Conservation (phyloP, 495 filamentous ascomycete genomes). For the Penicillium odoratum region DNA sequence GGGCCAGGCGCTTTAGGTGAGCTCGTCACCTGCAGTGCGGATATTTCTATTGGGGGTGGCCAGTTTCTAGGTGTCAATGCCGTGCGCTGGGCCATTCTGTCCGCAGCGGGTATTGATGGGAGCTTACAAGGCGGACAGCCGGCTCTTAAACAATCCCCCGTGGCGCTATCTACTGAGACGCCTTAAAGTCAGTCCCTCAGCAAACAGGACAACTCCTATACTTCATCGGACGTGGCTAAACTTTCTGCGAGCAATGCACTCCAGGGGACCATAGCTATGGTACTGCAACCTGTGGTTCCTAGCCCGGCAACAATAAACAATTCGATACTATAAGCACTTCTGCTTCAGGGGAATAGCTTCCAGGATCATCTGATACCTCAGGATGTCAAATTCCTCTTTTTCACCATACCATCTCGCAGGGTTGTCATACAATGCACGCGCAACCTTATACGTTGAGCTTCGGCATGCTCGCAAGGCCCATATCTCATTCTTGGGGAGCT, state of each 20-base stretch:
- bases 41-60: constrained; percentile 29
- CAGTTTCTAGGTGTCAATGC: constrained; percentile 45
- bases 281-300: background rate
- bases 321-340: background rate
- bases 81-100: constrained; percentile 52
- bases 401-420: background rate
- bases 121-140: constrained; percentile 26
- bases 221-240: no score
- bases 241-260: background rate
- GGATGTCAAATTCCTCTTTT: background rate
- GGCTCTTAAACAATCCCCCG: background rate
- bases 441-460: background rate
- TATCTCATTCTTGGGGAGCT: background rate
- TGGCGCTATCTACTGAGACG: background rate
- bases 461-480: background rate
- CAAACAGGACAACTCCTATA: background rate
- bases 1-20: constrained; percentile 52
- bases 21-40: constrained; percentile 49
- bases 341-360: background rate
- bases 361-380: background rate
- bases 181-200: background rate
- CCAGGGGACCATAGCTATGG: background rate
- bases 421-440: background rate
- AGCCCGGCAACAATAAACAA: background rate
- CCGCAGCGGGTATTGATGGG: constrained; percentile 50